These are phyloP conservation scores for Acer saccharum DNA, from an alignment of 345 rosid genomes.

Conservation along the genomic window DNA sequence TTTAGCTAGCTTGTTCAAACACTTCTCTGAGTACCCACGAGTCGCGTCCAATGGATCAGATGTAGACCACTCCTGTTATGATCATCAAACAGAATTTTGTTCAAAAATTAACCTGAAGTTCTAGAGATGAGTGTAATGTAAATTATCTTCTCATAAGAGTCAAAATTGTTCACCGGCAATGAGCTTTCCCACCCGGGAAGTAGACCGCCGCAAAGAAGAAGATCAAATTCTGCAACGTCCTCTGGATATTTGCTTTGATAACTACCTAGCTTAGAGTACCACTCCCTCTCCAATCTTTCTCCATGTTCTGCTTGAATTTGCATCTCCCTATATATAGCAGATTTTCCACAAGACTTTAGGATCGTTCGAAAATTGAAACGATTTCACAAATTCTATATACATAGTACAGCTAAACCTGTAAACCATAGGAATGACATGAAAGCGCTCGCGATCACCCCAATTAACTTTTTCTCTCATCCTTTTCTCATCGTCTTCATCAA, in stretches of 20 bases:
- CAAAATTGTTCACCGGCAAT: slow-evolving; percentile 28
- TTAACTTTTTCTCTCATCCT: slow-evolving; percentile 30
- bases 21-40: slow-evolving; percentile 31
- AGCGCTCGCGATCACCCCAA: slow-evolving; percentile 28
- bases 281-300: slow-evolving; percentile 29
- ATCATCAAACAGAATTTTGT: slow-evolving; percentile 14
- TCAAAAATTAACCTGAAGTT: background rate
- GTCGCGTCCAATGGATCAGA: slow-evolving; percentile 37
- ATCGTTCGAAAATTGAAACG: background rate
- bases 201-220: slow-evolving; percentile 32
- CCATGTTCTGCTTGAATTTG: slow-evolving; percentile 25
- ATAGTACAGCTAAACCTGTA: slow-evolving; percentile 15
- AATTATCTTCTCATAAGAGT: background rate
- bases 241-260: slow-evolving; percentile 31
- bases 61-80: slow-evolving; percentile 30
- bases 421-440: slow-evolving; percentile 34
- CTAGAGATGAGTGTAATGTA: background rate
- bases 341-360: background rate
- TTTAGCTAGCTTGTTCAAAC: slow-evolving; percentile 33
- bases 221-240: slow-evolving; percentile 30
- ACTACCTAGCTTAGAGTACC: slow-evolving; percentile 25
- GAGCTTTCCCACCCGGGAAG: slow-evolving; percentile 38
- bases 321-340: slow-evolving; percentile 32
- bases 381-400: background rate
- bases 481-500: slow-evolving; percentile 29